Base-by-base conservation (phyloP, 495 filamentous ascomycete genomes). In the Cladorrhinum samala region DNA sequence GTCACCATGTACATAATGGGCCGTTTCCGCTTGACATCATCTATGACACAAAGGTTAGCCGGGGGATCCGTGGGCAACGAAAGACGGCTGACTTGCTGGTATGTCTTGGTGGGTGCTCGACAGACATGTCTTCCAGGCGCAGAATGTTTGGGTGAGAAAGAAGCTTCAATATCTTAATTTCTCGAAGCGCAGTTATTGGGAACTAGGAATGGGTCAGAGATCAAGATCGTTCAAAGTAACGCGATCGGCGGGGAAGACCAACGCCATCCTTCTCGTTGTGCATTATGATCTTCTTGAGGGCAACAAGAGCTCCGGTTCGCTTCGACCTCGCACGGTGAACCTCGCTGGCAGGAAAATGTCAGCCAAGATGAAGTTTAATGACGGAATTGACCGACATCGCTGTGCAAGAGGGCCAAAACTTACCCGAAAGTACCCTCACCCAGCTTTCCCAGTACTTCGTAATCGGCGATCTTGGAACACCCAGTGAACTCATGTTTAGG, bases 351-450 rank as follows among this genome's bases (percentile, higher is more conserved):
- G 55, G n/a, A 4, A 23, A 52, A 62, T 60, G 60, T 58, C 38
- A 54, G 52, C 5, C 36, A 49, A 49, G 9, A 43, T 21, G n/a
- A n/a, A 3, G 25, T 2, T 16, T 19, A 47, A 14, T 43, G 18
- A 13, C 18, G 36, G 14, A 9, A 1, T 19, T 62, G 62, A 30
- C 49, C 45, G 9, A 2, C 27, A 16, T n/a, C 27, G 9, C 20
- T 25, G 18, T 11, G 11, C 14, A 33, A 19, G 9, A 7, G 16
- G 16, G 20, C 16, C 40, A 33, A 39, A 14, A 51, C 80, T 52
- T 66, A 91, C 87, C 92, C 93, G 71, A 99, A 99, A 17, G 93
- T 99, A 47, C 93, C 93, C 68, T 99, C 94, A 56, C 93, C 93
- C 46, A 99, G 80, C 73, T 99, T 99, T 45, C 83, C 85, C 54